Evolutionary conservation across 768 basidiomycete genomes (phyloP), one percentile per base, ranked within the genome.

Genomic region (Collybia nuda): DNA sequence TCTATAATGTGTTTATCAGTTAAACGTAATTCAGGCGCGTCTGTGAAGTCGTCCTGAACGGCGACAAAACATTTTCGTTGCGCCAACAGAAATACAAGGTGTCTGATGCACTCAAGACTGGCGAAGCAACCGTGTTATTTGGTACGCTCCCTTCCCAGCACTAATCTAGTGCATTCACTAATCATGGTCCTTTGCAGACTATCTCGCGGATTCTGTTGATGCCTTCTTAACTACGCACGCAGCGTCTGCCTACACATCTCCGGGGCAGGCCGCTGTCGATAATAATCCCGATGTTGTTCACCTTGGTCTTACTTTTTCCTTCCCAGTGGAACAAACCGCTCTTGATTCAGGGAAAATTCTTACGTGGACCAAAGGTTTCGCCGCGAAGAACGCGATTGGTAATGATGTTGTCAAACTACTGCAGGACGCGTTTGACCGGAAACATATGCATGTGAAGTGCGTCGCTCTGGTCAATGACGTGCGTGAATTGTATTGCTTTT

Each of bases 51-150:
- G 79, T 85, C 24, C 77, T 99, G n/a, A 78, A 88, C 44, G 97
- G 97, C 28, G 79, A 97, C 69, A 83, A 91, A 59, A 86, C 90
- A 15, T 98, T 98, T 71, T 80, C 78, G 40, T 77, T 99, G 51
- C 86, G 87, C 56, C 95, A 98, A 70, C 90, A 98, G 64, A 98
- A 98, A 67, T 99, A 94, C 75, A 92, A 88, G 65, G 93, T 99
- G 12, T 97, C 96, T 2, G 92, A 97, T 24, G 73, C 84, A 9
- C 79, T 98, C 49, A 99, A 99, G 73, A 86, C 90, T 1, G 97
- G 97, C 35, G 93, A 98, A 63, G 96, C 88, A 0, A 77, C 78
- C 1, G 81, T 80, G 2, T 74, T 99, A 44, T 98, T 99, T 62
- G 92, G 94, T 95, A 70, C 58, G 46, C 26, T 36, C 23, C 37